Evolutionary conservation across 495 filamentous ascomycete species (phyloP).

Genomic region (Penicillium parvum): DNA sequence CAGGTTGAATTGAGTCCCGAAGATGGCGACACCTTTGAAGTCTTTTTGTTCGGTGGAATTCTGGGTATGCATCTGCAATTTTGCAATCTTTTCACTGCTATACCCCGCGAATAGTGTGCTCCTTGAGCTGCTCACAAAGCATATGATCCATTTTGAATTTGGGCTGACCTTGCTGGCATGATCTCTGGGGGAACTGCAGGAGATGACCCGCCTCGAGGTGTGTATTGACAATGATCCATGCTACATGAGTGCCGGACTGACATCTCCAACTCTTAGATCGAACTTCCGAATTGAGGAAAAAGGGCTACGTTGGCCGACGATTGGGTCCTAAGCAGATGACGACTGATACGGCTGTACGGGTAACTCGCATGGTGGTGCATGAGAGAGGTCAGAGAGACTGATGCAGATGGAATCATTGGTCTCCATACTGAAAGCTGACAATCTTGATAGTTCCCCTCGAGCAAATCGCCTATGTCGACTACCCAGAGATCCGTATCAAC

Average conservation of each 20-base stretch:
- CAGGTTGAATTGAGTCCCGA: conserved; percentile 72
- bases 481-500: conserved; percentile 83
- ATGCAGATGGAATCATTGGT: too few relatives aligned
- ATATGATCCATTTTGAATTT: too few relatives aligned
- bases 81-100: not conserved
- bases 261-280: conserved; percentile 57
- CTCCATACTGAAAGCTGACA: not conserved
- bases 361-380: conserved; percentile 84
- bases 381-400: conserved; percentile 57
- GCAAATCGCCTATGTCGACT: conserved; percentile 75
- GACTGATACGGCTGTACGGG: conserved; percentile 92
- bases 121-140: too few relatives aligned
- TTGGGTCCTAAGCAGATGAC: conserved; percentile 97
- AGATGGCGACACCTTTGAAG: conserved; percentile 78
- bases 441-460: conserved; percentile 60
- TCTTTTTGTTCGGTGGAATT: conserved; percentile 94
- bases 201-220: conserved; percentile 93
- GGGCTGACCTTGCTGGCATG: conserved; percentile 3
- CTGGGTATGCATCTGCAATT: conserved; percentile 63
- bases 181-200: conserved; percentile 46
- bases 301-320: conserved; percentile 83
- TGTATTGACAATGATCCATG: conserved; percentile 16
- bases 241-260: too few relatives aligned
- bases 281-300: conserved; percentile 86
- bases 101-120: too few relatives aligned